A percentile compares a stretch with the other conserved stretches of the same genome.
Evolutionary conservation across 2,329 filamentous ascomycete species (phyloP).

Genomic region (Cercospora zeae-maydis): DNA sequence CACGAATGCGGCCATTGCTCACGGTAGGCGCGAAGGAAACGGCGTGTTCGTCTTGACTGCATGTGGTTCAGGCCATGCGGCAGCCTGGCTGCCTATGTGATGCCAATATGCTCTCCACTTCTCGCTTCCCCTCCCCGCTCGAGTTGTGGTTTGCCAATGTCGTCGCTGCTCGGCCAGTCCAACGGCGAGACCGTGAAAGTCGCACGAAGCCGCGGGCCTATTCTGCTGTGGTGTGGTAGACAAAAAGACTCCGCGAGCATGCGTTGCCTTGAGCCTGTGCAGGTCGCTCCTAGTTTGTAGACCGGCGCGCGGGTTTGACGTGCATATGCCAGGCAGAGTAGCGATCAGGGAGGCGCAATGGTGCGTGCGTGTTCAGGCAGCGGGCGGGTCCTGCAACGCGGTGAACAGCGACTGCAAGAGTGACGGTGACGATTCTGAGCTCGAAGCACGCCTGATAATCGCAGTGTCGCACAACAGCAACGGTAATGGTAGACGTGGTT

Average conservation of each 20-base stretch:
- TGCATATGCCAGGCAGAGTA: constrained; percentile 1
- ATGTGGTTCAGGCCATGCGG: constrained; percentile 21
- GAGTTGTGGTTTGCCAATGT: neutral
- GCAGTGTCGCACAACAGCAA: constrained; percentile 7
- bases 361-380: neutral
- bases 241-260: neutral
- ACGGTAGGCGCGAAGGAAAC: constrained; percentile 14
- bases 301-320: constrained; percentile 1
- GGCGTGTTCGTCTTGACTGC: constrained; percentile 19
- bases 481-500: no score
- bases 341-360: constrained; percentile 1
- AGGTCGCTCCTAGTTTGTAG: neutral
- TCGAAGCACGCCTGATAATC: neutral
- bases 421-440: neutral
- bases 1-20: constrained; percentile 66
- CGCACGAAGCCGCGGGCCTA: neutral
- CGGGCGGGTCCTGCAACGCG: constrained; percentile 6
- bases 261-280: neutral
- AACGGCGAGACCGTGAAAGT: neutral
- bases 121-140: neutral
- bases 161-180: constrained; percentile 1
- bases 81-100: constrained; percentile 10
- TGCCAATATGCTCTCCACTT: neutral
- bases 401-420: neutral
- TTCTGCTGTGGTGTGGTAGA: neutral